Conservation (phyloP, 129 eudicot species). For the Mikania micrantha region DNA sequence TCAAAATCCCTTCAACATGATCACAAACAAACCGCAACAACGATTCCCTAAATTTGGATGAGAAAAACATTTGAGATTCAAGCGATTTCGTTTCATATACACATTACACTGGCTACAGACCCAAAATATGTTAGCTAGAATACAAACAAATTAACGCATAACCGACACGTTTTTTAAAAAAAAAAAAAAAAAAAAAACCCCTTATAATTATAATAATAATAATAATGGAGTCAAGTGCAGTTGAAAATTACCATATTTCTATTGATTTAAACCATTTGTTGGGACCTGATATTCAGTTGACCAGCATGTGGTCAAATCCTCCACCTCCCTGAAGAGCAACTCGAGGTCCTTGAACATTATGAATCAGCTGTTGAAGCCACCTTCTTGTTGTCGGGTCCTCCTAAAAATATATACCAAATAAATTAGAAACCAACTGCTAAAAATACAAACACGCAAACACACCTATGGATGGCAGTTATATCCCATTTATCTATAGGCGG, state of each 20-base stretch:
- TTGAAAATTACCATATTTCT: not conserved
- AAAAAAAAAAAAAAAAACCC: not conserved
- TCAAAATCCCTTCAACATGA: not conserved
- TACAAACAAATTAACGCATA: constrained; percentile 20
- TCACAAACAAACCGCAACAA: not conserved
- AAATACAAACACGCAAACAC: not conserved
- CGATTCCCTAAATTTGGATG: not conserved
- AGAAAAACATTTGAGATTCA: not conserved
- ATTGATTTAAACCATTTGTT: constrained; percentile 1
- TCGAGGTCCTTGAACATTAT: constrained; percentile 68
- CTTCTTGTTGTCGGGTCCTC: constrained; percentile 75
- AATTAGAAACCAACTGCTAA: not conserved
- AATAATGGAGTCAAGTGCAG: not conserved
- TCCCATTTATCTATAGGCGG: not conserved
- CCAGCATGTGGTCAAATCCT: constrained; percentile 74
- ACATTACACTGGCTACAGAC: not conserved
- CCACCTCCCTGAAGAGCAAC: constrained; percentile 68
- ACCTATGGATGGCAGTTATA: not conserved
- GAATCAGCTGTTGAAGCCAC: constrained; percentile 80
- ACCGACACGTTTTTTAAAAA: not conserved
- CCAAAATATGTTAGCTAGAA: not conserved
- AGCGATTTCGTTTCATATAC: constrained; percentile 15
- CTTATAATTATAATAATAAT: no score
- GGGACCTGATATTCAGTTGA: constrained; percentile 27
- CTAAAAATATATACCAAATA: constrained; percentile 33